These are phyloP conservation scores for Sugiyamaella americana DNA, from an alignment of 805 yeast genomes.

Conservation along the genomic window DNA sequence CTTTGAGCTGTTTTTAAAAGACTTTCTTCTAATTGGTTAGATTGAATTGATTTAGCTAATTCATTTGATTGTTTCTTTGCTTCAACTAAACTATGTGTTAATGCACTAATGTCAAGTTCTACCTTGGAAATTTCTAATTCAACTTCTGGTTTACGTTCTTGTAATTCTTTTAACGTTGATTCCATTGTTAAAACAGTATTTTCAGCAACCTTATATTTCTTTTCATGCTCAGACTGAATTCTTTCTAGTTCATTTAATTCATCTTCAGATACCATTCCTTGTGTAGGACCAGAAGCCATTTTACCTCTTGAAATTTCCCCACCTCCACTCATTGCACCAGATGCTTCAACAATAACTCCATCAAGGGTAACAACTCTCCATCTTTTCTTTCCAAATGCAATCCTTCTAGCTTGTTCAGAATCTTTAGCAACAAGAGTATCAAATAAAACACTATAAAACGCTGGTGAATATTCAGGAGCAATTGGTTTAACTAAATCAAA, in stretches of 20 bases:
- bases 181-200: constrained; percentile 55
- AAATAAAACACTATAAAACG: constrained; percentile 79
- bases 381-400: constrained; percentile 77
- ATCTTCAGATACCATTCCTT: constrained; percentile 42
- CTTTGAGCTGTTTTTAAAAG: constrained; percentile 35
- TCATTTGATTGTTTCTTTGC: constrained; percentile 32
- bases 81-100: constrained; percentile 47
- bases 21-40: constrained; percentile 23
- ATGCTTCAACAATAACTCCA: constrained; percentile 84
- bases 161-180: constrained; percentile 47
- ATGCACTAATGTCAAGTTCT: constrained; percentile 57
- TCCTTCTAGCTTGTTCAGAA: constrained; percentile 72
- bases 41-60: constrained; percentile 17
- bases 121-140: constrained; percentile 55
- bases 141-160: constrained; percentile 64
- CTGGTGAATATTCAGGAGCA: constrained; percentile 67
- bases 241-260: constrained; percentile 50
- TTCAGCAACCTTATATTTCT: constrained; percentile 38
- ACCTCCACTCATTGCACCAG: constrained; percentile 98
- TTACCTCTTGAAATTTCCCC: constrained; percentile 58
- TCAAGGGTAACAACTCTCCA: constrained; percentile 88
- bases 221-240: constrained; percentile 50
- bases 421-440: constrained; percentile 84
- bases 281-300: constrained; percentile 38
- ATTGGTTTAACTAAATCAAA: constrained; percentile 74